Evolutionary conservation across 2,329 filamentous ascomycete species (phyloP), one percentile per base, ranked within the genome.

Genomic region (Elsinoe perseae): DNA sequence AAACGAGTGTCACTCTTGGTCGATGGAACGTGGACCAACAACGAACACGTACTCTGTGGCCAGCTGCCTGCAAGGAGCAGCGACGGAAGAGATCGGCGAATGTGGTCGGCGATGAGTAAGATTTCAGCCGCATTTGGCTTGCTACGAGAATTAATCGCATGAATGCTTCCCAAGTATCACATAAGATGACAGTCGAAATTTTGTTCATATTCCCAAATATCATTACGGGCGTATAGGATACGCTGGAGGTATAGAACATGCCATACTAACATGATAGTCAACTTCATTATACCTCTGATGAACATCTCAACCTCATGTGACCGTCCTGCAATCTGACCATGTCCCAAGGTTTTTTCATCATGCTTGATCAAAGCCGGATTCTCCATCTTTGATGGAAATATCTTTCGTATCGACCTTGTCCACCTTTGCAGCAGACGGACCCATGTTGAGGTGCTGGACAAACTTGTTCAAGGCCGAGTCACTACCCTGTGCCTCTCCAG

Each of bases 401-500:
- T 85, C 80, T 59, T 83, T 80, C 60, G 83, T 82, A 60, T 91
- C 85, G 6, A 95, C 73, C 63, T 85, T 84, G 34, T 83, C 82
- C 0, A 97, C 92, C 21, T 80, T 80, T 1, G 91, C 84, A 56
- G 81, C 77, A 1, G 77, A 74, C 0, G 91, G 91, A 0, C 92
- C 92, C 54, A 82, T 79, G 64, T 89, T 80, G 46, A 96, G 74
- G 60, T 89, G 83, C 62, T 85, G 81, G 32, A 95, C 73, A 61
- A 96, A 86, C 56, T 82, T 80, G 54, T 82, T 72, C 23, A 97
- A 69, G 2, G 78, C 72, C 0, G 82, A 78, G 1, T 83, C 77
- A 1, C 80, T 76, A 27, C 89, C 91, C 68, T 97, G 92, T 4
- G 85, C 90, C 72, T 96, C 91, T 23, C 92, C 92, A 66, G 89